Conservation (phyloP, 805 yeast species). For the Ogataea sp. region DNA sequence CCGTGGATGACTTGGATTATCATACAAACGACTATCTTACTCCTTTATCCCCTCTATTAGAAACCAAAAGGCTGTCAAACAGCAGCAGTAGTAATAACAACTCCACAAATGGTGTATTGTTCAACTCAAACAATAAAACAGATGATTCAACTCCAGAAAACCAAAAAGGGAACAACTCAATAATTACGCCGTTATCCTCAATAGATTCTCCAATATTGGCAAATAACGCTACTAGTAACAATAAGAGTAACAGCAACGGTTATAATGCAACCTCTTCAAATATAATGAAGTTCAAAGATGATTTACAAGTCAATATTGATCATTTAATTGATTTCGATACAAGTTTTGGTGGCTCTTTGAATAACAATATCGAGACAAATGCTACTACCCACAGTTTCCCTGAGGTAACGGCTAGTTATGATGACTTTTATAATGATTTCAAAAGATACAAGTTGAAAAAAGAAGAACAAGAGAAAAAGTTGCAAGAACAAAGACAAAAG, state of each 20-base stretch:
- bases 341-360: too few relatives aligned
- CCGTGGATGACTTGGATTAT: background rate
- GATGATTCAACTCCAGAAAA: slow-evolving; percentile 2
- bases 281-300: slow-evolving; percentile 2
- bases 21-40: background rate
- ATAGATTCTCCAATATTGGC: slow-evolving; percentile 12
- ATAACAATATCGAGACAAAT: too few relatives aligned
- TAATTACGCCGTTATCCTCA: slow-evolving; percentile 16
- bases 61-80: background rate
- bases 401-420: background rate
- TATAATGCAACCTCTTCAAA: too few relatives aligned
- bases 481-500: background rate
- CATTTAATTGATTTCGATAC: slow-evolving; percentile 18
- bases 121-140: too few relatives aligned
- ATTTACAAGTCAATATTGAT: slow-evolving; percentile 13
- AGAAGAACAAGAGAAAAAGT: background rate
- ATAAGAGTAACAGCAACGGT: too few relatives aligned
- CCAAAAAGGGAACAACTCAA: slow-evolving; percentile 2
- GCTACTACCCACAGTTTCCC: too few relatives aligned
- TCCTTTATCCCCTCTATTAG: background rate
- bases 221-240: slow-evolving; percentile 1
- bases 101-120: too few relatives aligned
- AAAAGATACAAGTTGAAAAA: background rate
- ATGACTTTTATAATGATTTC: background rate
- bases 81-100: background rate